Conservation (phyloP, 2,329 filamentous ascomycete genomes). For the Ophiosphaerella narmari region DNA sequence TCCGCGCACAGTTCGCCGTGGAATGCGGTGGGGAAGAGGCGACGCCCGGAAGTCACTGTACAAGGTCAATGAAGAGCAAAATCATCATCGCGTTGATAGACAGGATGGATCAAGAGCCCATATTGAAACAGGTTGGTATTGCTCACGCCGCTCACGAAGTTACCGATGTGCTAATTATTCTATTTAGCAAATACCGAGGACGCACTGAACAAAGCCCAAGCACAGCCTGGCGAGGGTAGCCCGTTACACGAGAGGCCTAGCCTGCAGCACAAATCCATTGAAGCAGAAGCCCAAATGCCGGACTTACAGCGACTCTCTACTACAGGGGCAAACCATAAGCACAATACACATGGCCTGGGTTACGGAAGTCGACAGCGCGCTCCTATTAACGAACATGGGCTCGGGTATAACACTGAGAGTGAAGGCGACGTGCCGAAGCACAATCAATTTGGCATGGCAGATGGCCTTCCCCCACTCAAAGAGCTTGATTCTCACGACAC, state of each 20-base stretch:
- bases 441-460: constrained; percentile 50
- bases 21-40: constrained; percentile 54
- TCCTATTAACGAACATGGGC: constrained; percentile 28
- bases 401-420: constrained; percentile 15
- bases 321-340: constrained; percentile 1
- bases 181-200: constrained; percentile 11
- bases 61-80: constrained; percentile 17
- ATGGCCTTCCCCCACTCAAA: constrained; percentile 48
- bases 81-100: constrained; percentile 18
- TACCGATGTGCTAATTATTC: background rate
- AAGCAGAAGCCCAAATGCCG: no score
- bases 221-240: no score
- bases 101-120: constrained; percentile 21
- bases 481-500: constrained; percentile 31
- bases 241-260: no score
- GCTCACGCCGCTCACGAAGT: background rate
- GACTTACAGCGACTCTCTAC: no score
- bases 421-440: constrained; percentile 9
- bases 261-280: no score
- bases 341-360: constrained; percentile 5
- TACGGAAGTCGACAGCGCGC: constrained; percentile 20
- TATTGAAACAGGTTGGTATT: constrained; percentile 17
- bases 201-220: background rate
- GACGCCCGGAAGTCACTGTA: constrained; percentile 49
- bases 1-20: constrained; percentile 58